A percentile compares a stretch with the other conserved stretches of the same genome.
These are phyloP conservation scores for Nyssa sinensis DNA, from an alignment of 148 eudicot species.

Conservation along the genomic window DNA sequence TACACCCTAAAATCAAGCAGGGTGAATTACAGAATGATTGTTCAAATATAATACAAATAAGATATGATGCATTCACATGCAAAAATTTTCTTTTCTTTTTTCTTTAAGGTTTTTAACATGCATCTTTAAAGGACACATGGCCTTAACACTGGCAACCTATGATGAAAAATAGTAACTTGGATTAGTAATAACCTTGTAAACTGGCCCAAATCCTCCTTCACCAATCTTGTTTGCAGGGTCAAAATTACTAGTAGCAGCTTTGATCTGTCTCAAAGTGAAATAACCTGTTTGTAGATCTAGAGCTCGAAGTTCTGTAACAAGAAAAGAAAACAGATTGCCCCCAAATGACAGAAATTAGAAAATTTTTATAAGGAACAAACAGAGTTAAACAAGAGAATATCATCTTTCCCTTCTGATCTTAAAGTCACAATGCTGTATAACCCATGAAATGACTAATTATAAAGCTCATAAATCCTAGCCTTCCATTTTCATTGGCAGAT, in stretches of 20 bases:
- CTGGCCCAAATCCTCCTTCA: conserved; percentile 85
- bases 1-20: conserved; percentile 37
- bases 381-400: too few relatives aligned
- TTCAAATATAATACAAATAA: not conserved
- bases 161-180: not conserved
- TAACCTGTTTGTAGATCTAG: conserved; percentile 41
- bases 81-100: not conserved
- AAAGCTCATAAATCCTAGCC: not conserved
- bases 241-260: conserved; percentile 51
- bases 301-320: conserved; percentile 31
- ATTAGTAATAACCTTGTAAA: conserved; percentile 49
- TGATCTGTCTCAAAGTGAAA: conserved; percentile 42
- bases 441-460: not conserved
- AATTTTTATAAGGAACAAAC: not conserved
- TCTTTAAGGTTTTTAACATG: not conserved
- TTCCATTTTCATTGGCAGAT: not conserved
- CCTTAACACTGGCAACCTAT: not conserved
- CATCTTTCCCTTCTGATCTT: too few relatives aligned
- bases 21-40: not conserved
- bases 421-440: too few relatives aligned
- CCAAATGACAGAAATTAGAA: not conserved
- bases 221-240: conserved; percentile 56
- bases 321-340: not conserved
- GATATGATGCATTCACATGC: not conserved
- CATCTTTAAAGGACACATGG: not conserved